These are phyloP conservation scores for Tricholomella constricta DNA, from an alignment of 768 basidiomycete genomes.

Conservation along the genomic window DNA sequence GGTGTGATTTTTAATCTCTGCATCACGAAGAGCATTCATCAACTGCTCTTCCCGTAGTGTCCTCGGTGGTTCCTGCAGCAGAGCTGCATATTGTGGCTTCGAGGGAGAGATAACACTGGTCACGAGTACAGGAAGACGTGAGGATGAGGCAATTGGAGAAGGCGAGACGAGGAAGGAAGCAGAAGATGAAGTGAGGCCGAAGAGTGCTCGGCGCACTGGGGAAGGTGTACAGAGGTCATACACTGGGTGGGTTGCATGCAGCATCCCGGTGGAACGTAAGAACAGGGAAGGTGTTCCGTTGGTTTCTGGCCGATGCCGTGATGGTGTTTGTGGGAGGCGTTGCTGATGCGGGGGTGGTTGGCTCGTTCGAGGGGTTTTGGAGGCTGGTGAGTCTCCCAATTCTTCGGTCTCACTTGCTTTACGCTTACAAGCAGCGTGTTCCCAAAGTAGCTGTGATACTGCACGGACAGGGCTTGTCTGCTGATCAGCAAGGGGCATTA, in stretches of 20 bases:
- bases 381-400: background rate
- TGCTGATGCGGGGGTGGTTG: no score
- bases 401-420: background rate
- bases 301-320: no score
- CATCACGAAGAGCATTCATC: background rate
- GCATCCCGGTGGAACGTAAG: no score
- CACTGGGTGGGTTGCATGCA: background rate
- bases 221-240: no score
- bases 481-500: slow-evolving; percentile 13
- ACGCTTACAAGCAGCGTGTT: background rate
- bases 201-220: background rate
- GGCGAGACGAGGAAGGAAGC: background rate
- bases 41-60: background rate
- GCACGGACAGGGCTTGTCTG: slow-evolving; percentile 13
- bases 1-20: background rate
- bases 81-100: background rate
- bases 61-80: background rate
- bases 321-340: no score
- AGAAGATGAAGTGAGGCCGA: background rate
- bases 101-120: background rate
- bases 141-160: background rate
- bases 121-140: background rate
- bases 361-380: no score
- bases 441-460: slow-evolving; percentile 1
- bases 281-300: no score